Base-by-base conservation (phyloP, 2,329 filamentous ascomycete species). In the Rosellinia necatrix region DNA sequence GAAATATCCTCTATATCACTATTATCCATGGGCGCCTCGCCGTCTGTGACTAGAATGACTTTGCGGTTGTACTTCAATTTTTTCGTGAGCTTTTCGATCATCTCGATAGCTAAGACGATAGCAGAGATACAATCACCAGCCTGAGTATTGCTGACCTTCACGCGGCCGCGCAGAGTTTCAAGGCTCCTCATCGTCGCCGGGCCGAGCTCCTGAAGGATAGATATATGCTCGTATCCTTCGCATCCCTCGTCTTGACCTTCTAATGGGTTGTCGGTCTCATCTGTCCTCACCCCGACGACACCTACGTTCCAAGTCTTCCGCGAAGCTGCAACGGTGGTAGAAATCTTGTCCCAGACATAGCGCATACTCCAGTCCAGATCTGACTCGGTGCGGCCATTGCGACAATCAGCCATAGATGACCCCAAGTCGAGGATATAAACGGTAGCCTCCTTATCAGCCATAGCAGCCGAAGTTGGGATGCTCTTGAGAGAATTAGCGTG, bases 301-400 rank as follows among this genome's bases (percentile, higher is more conserved):
- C 91, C 89, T 41, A 91, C 76, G 19, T 82, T 83, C 67, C 85
- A 84, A 1, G 88, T 92, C 71, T 92, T 93, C 46, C 90, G 83
- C 24, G 84, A 87, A 25, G 71, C 72, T 41, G 81, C 74, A 73
- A 91, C 88, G 3, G 87, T 91, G 6, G 83, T 84, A 4, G 87
- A 88, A 63, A 96, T 89, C 71, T 90, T 94, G 78, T 97, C 93
- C 92, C 93, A 99, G 46, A 97, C 83, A 74, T 96, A 99, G 60
- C 85, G 85, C 85, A 97, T 87, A 43, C 86, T 84, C 85, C 88
- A 99, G 58, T 97, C 91, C 15, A 99, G 82, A 71, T 97, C 89
- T 3, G 88, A 88, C 71, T 93, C 84, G 17, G 78, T 71, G 63
- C 94, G 86, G 22, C 88, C 91, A 75, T 84, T 81, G 65, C 85